Base-by-base conservation (phyloP, 1,284 basidiomycete species). In the Rugosomyces carneus region DNA sequence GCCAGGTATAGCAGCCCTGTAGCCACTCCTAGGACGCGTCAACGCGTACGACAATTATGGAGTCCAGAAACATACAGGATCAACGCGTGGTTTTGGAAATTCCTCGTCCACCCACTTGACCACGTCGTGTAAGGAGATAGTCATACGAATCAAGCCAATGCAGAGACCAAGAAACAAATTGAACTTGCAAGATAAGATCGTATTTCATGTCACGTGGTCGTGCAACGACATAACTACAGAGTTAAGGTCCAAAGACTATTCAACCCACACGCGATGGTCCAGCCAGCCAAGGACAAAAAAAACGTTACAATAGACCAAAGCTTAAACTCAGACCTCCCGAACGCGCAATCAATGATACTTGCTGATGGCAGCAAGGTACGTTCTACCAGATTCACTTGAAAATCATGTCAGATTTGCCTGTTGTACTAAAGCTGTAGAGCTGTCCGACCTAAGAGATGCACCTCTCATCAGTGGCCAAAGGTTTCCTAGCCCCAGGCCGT, bases 1-100 rank as follows among this genome's bases (percentile, higher is more conserved):
- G 64, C 81, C 82, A 88, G 19, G 70, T 66, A 54, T 78, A 81
- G 54, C 87, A 89, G 19, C 73, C 78, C 35, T 75, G 67, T 4
- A 89, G 74, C 86, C 86, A 89, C 59, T 80, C 80, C 84, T 86
- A 20, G 11, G 47, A 35, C 39, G 41, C 15, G 34, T 43, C 31
- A 39, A 43, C 36, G 21, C 13, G 9, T 7, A 35, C 2, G 5
- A 9, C 38, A 11, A 2, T 21, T 10, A 13, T 24, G 39, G 21
- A 37, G 47, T 42, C 39, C 43, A 32, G 45, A n/a, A 26, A 50
- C 70, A 56, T 59, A 79, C 80, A 41, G 71, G 71, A 58, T 83
- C 80, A 11, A 83, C 65, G 44, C 64, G 62, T 19, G 81, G 81
- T 42, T 65, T 72, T 24, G 73, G 73, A 60, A 80, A 81, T 27